A percentile compares a stretch with the other conserved stretches of the same genome.
phyloP scores from a whole-genome alignment of 2,329 filamentous ascomycete genomes.

The Aschersonia sp. region DNA sequence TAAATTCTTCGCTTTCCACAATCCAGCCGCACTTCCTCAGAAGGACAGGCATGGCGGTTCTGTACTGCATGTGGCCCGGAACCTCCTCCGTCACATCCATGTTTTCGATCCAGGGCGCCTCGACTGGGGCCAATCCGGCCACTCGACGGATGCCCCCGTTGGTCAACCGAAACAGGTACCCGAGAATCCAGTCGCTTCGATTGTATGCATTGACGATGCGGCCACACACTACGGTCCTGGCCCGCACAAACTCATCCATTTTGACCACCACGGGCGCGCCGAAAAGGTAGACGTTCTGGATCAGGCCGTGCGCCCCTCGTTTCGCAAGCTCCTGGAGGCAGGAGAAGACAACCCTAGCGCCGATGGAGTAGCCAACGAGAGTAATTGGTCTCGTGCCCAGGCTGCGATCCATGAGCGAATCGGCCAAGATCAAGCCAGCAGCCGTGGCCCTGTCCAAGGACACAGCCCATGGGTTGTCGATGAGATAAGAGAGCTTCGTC shows the following conservation, averaged over 20 bases:
- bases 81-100: constrained; percentile 77
- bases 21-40: constrained; percentile 81
- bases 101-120: constrained; percentile 78
- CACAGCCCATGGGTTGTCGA: constrained; percentile 98
- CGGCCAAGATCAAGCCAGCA: constrained; percentile 82
- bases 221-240: constrained; percentile 74
- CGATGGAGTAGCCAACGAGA: constrained; percentile 86
- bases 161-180: constrained; percentile 89
- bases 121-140: constrained; percentile 66
- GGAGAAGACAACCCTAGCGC: constrained; percentile 82
- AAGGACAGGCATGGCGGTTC: constrained; percentile 77
- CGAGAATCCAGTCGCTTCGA: constrained; percentile 92
- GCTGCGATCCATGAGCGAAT: constrained; percentile 84
- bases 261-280: constrained; percentile 86
- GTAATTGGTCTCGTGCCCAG: constrained; percentile 85
- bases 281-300: constrained; percentile 94
- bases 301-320: constrained; percentile 69
- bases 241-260: constrained; percentile 73
- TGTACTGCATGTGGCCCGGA: constrained; percentile 92
- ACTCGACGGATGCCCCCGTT: constrained; percentile 82
- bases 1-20: constrained; percentile 86
- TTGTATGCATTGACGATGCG: constrained; percentile 92
- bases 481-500: constrained; percentile 87
- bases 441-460: constrained; percentile 81
- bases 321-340: constrained; percentile 77